Evolutionary conservation across 1,139 yeast species (phyloP), one percentile per base, ranked within the genome.

Genomic region (Meyerozyma elateridarum): DNA sequence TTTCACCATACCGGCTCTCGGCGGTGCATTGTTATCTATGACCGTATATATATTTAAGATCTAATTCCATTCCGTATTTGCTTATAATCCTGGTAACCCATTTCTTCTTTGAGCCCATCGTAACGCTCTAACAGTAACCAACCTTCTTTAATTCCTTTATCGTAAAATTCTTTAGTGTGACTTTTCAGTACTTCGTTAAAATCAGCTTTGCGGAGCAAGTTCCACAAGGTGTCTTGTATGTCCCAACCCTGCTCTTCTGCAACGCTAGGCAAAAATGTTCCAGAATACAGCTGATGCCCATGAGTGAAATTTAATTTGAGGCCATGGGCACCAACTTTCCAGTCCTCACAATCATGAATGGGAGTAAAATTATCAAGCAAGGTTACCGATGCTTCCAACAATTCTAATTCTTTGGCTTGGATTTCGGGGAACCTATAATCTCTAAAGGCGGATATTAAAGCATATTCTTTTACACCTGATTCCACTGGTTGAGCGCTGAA

Each of bases 191-290:
- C 44, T 4, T 36, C 36, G 3, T 42, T 36, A 33, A 49, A 59
- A 26, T 54, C 93, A 0, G 95, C 88, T 52, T 91, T 91, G 22
- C 67, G 61, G 4, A 91, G 73, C 29, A 93, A 66, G 44, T 85
- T 72, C 41, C 64, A 65, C 36, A 89, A 59, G 0, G 98, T 89
- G 12, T 83, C 79, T 12, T 61, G 58, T 48, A 84, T 71, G 44
- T 71, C 75, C 96, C 97, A 89, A 4, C 73, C 77, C 46, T 89
- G 95, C 42, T 89, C 97, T n/a, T 61, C 69, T 11, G 96, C 94
- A 1, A 93, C 97, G 29, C 79, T 83, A 0, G 98, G 98, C 30
- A 93, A 58, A 45, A 87, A 91, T 0, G 98, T 91, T 0, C 96
- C 88, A 32, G 81, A 73, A 38, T 63, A 63, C 7, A 48, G 37